A percentile compares a stretch with the other conserved stretches of the same genome.
Evolutionary conservation across 495 filamentous ascomycete genomes (phyloP).

Genomic region (Trichoderma virens): DNA sequence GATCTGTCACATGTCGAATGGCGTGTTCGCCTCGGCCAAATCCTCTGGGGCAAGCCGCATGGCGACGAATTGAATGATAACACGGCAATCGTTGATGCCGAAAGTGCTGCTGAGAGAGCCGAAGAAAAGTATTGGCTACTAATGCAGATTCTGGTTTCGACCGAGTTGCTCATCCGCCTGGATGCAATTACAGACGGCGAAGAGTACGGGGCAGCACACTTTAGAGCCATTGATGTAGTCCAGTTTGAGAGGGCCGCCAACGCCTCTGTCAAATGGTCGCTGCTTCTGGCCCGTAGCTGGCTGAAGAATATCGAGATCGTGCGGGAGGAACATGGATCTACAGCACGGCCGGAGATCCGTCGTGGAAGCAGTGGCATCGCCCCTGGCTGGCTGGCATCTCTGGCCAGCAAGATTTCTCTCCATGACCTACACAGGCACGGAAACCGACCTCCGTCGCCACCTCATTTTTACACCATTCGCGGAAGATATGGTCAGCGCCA

Average conservation of each 20-base stretch:
- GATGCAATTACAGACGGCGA: constrained; percentile 60
- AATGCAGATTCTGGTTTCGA: constrained; percentile 69
- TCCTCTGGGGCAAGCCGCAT: constrained; percentile 62
- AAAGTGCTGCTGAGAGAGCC: constrained; percentile 34
- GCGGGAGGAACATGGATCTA: constrained; percentile 30
- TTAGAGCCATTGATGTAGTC: constrained; percentile 52
- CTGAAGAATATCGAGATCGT: constrained; percentile 59
- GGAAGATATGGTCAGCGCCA: constrained; percentile 43
- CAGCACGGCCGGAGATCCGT: constrained; percentile 16
- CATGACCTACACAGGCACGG: constrained; percentile 17
- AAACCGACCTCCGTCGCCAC: constrained; percentile 13
- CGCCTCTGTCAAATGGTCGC: constrained; percentile 69
- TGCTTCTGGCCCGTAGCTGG: constrained; percentile 66
- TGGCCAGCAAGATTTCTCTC: constrained; percentile 45
- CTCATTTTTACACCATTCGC: constrained; percentile 30
- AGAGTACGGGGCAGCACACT: constrained; percentile 37
- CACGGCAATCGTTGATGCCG: constrained; percentile 27
- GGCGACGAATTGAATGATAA: constrained; percentile 46
- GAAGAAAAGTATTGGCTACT: constrained; percentile 67
- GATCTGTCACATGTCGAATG: constrained; percentile 75
- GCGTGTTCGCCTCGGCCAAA: constrained; percentile 70
- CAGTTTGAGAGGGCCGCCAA: constrained; percentile 58
- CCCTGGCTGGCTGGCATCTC: constrained; percentile 42
- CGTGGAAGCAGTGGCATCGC: constrained; percentile 21
- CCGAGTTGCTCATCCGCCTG: constrained; percentile 67